Percentiles rank a stretch among this genome's conserved stretches.
phyloP scores from a whole-genome alignment of 345 rosid species.

The Abelmoschus esculentus region DNA sequence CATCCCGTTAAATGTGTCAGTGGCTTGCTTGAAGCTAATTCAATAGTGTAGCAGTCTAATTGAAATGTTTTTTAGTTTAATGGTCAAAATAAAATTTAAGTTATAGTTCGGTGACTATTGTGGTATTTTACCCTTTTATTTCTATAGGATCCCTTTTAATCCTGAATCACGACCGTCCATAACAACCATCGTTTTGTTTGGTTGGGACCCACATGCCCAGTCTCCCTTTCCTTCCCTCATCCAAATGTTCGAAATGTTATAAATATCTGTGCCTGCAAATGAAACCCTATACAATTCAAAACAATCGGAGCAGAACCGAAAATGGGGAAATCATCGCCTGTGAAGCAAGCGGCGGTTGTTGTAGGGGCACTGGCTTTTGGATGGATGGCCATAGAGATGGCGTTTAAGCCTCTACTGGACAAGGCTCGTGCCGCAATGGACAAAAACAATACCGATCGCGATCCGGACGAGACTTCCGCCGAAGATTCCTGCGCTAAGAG shows the following conservation, averaged over 20 bases:
- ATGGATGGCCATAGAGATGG: slow-evolving; percentile 77
- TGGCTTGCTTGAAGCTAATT: too few relatives aligned
- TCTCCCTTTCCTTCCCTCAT: too few relatives aligned
- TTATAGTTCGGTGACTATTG: too few relatives aligned
- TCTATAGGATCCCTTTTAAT: background rate
- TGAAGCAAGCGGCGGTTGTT: slow-evolving; percentile 54
- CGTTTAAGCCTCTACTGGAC: slow-evolving; percentile 68
- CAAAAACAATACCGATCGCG: slow-evolving; percentile 64
- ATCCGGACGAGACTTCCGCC: slow-evolving; percentile 33
- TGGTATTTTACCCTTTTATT: too few relatives aligned
- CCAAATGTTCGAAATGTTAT: background rate
- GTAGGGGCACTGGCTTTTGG: slow-evolving; percentile 68
- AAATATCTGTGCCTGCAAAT: background rate
- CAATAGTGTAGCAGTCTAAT: too few relatives aligned
- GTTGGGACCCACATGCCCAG: background rate
- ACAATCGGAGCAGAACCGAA: background rate
- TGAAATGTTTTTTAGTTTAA: too few relatives aligned
- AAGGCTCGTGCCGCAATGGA: slow-evolving; percentile 56
- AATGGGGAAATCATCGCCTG: background rate
- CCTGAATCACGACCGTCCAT: background rate
- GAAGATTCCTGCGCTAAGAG: slow-evolving; percentile 29
- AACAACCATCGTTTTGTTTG: background rate
- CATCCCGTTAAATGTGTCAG: too few relatives aligned
- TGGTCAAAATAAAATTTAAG: too few relatives aligned
- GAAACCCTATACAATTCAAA: too few relatives aligned